Evolutionary conservation across 2,329 filamentous ascomycete species (phyloP).

Genomic region (Colletotrichum agaves): DNA sequence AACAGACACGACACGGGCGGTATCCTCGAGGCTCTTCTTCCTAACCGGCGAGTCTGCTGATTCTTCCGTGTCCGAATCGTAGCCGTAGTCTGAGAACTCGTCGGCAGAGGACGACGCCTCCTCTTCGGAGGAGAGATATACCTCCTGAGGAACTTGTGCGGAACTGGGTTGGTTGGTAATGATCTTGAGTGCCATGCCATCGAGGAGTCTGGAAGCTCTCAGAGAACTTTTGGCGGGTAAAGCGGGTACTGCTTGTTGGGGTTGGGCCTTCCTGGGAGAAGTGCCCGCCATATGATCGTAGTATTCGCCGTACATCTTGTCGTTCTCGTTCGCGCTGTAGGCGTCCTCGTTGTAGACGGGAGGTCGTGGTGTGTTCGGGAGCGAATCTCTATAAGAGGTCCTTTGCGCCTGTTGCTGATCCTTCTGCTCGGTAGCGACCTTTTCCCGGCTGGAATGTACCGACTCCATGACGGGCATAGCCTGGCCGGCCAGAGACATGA

Average conservation of each 20-base stretch:
- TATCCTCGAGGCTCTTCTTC: slow-evolving; percentile 62
- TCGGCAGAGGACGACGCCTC: slow-evolving; percentile 72
- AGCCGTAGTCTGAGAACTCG: slow-evolving; percentile 67
- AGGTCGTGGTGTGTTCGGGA: slow-evolving; percentile 35
- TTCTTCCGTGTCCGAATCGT: slow-evolving; percentile 51
- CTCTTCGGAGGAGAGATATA: slow-evolving; percentile 74
- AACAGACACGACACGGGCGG: slow-evolving; percentile 68
- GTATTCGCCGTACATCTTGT: slow-evolving; percentile 39
- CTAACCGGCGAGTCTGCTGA: slow-evolving; percentile 43
- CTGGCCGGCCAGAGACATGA: slow-evolving; percentile 39
- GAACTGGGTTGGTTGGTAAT: slow-evolving; percentile 42
- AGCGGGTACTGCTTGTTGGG: slow-evolving; percentile 50
- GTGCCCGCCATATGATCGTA: slow-evolving; percentile 38
- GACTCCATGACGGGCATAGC: slow-evolving; percentile 37
- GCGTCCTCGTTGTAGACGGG: slow-evolving; percentile 33
- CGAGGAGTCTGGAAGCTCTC: slow-evolving; percentile 58
- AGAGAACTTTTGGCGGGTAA: slow-evolving; percentile 63
- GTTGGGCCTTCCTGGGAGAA: slow-evolving; percentile 37
- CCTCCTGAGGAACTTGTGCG: slow-evolving; percentile 62
- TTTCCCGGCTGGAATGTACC: slow-evolving; percentile 27
- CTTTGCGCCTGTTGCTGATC: slow-evolving; percentile 26
- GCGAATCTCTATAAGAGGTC: slow-evolving; percentile 38
- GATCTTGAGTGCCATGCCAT: slow-evolving; percentile 48
- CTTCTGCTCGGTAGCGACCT: slow-evolving; percentile 23
- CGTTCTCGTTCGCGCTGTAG: slow-evolving; percentile 38